Base-by-base conservation (phyloP, 768 basidiomycete species). In the Ramaria sp. region DNA sequence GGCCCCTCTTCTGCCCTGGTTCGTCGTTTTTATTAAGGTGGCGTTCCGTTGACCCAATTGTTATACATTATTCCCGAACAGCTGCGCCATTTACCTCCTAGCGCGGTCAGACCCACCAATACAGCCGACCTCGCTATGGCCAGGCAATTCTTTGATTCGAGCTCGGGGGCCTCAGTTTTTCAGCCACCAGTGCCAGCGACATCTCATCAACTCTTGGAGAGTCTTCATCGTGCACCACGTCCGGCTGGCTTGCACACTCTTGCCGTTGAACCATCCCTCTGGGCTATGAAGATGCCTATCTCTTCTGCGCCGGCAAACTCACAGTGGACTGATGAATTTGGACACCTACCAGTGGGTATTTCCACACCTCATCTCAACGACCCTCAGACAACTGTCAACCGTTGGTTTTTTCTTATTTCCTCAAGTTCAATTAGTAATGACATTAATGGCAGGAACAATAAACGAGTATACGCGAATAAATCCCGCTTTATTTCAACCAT, bases 61-160 rank as follows among this genome's bases (percentile, higher is more conserved):
- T 37, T 13, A 37, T 37, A 7, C 34, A 47, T n/a, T n/a, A n/a
- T n/a, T n/a, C n/a, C 55, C 27, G 10, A 30, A 15, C 27, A 91
- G 89, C 76, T 92, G 24, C 88, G 86, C 59, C 81, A 88, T 67
- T 77, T 92, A 27, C 86, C 89, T 1, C 75, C 78, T 20, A 77
- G 77, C n/a, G 71, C 78, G 0, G 66, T 73, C 17, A 61, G 68
- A 22, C 72, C 72, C 51, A 73, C 79, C 34, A 79, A 73, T 59
- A 80, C 83, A 62, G 84, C 81, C 51, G 89, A 92, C 68, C 68
- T 82, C 48, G 78, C 80, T 13, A 78, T 88, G 60, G 89, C 88
- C 27, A 81, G 84, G 46, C 87, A 87, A 61, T 92, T 92, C 68
- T 92, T 92, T 49, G 62, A 64, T 19, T 37, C 46, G 4, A 13